Evolutionary conservation across 768 basidiomycete species (phyloP).

Genomic region (Serendipita vermifera): DNA sequence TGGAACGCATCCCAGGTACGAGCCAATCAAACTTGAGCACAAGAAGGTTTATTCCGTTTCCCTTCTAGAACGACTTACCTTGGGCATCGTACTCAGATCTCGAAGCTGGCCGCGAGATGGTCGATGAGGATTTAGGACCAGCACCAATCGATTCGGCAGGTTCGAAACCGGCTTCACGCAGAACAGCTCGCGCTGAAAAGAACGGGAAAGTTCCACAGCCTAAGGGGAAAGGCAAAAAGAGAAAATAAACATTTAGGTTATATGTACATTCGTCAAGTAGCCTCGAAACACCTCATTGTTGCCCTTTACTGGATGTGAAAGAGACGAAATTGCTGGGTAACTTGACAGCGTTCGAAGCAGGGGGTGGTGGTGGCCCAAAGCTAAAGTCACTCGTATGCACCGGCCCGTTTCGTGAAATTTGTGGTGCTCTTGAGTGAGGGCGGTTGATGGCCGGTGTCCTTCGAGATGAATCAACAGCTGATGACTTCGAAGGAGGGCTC

Average conservation of each 20-base stretch:
- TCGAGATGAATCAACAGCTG: too few species aligned
- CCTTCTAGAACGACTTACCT: too few species aligned
- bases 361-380: constrained; percentile 4
- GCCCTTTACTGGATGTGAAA: background rate
- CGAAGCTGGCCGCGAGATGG: background rate
- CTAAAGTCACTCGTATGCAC: constrained; percentile 4
- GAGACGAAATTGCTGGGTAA: constrained; percentile 3
- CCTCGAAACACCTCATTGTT: background rate
- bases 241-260: background rate
- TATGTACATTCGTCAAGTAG: background rate
- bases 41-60: too few species aligned
- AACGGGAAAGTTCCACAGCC: too few species aligned
- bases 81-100: background rate
- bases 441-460: background rate
- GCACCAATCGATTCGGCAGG: background rate
- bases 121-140: background rate
- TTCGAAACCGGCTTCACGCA: background rate
- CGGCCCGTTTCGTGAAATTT: background rate
- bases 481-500: too few species aligned
- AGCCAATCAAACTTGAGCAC: too few species aligned
- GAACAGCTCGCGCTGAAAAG: too few species aligned
- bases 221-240: background rate
- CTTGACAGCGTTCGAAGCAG: background rate
- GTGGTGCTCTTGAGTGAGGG: background rate
- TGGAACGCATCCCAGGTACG: constrained; percentile 18